Evolutionary conservation across 345 rosid genomes (phyloP), one percentile per base, ranked within the genome.

Genomic region (Populus simonii): DNA sequence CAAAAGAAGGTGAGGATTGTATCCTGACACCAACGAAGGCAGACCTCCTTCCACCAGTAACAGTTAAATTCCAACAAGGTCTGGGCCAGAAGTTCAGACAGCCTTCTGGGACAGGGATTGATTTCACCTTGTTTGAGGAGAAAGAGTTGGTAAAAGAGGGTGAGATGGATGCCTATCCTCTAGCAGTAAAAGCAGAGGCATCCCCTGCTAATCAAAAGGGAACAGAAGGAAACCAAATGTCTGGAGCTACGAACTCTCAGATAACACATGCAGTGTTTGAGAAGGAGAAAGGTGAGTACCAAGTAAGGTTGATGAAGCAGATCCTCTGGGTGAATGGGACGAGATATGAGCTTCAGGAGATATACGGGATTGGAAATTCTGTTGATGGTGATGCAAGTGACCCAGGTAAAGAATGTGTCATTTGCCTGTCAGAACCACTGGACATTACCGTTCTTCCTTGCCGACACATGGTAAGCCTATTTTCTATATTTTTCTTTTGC

Each of bases 381-480:
- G 93, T 93, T 45, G 97, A 93, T 25, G 90, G 90, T 1, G 93
- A 89, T 78, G 92, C 91, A 66, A 92, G 88, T 82, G 98, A 96
- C 66, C 87, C 90, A 0, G 97, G 97, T 27, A 96, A 96, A 80
- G 99, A 96, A 84, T 96, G 99, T 1, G 97, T 92, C 67, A 96
- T 94, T 74, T 96, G 99, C 90, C 81, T 96, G 74, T 92, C 99
- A 13, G 99, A 96, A 79, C 96, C 96, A 63, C 89, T 92, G 39
- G 96, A 94, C 82, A 96, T 97, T 0, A 87, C 97, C 23, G 97
- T 96, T 79, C 97, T 96, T 86, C 99, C 98, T 17, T 96, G 99
- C 86, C 88, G 99, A 62, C 99, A 96, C 84, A 91, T 96, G 99
- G 98, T 96, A 79, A 88, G 78, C 43, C 79, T 57, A 81, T 25